Percentiles rank a stretch among this genome's conserved stretches.
phyloP scores from a whole-genome alignment of 2,329 filamentous ascomycete genomes.

The Aureobasidium namibiae region DNA sequence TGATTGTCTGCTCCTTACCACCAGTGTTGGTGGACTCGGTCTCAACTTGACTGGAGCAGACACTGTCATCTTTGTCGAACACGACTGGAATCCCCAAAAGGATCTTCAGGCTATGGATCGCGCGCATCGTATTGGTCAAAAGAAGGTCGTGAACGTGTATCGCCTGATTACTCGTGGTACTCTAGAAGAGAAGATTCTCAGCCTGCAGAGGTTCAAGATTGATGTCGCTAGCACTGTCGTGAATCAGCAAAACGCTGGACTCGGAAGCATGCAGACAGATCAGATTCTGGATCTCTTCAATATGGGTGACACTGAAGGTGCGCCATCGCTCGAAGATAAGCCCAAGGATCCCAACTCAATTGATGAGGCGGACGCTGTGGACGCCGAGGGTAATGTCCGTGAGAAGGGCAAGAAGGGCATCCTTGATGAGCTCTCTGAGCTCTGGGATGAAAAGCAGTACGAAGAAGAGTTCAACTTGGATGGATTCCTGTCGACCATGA shows the following conservation, averaged over 20 bases:
- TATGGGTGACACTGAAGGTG: slow-evolving; percentile 61
- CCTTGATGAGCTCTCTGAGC: slow-evolving; percentile 86
- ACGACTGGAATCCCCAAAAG: slow-evolving; percentile 99
- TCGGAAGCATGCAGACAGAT: slow-evolving; percentile 95
- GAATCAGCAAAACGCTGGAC: slow-evolving; percentile 94
- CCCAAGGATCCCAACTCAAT: slow-evolving; percentile 57
- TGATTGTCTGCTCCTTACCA: slow-evolving; percentile 87
- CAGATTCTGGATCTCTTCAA: slow-evolving; percentile 97
- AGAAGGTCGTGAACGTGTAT: slow-evolving; percentile 99
- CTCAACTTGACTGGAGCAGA: slow-evolving; percentile 94
- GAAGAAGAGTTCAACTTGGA: slow-evolving; percentile 97
- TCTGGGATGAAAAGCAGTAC: slow-evolving; percentile 97
- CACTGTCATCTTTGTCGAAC: slow-evolving; percentile 98
- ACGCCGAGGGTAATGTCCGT: slow-evolving; percentile 79
- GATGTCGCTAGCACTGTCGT: slow-evolving; percentile 97
- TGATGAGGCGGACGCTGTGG: slow-evolving; percentile 62
- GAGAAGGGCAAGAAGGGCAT: slow-evolving; percentile 96
- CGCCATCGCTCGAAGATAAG: slow-evolving; percentile 23
- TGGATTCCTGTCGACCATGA: slow-evolving; percentile 92
- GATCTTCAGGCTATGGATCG: slow-evolving; percentile 99
- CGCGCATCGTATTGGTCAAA: slow-evolving; percentile 95
- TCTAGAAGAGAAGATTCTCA: slow-evolving; percentile 94
- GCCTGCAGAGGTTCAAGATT: slow-evolving; percentile 97
- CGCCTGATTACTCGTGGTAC: slow-evolving; percentile 92
- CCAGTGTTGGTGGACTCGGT: slow-evolving; percentile 87